Evolutionary conservation across 257 asterid species (phyloP).

Genomic region (Nicotiana tomentosiformis): DNA sequence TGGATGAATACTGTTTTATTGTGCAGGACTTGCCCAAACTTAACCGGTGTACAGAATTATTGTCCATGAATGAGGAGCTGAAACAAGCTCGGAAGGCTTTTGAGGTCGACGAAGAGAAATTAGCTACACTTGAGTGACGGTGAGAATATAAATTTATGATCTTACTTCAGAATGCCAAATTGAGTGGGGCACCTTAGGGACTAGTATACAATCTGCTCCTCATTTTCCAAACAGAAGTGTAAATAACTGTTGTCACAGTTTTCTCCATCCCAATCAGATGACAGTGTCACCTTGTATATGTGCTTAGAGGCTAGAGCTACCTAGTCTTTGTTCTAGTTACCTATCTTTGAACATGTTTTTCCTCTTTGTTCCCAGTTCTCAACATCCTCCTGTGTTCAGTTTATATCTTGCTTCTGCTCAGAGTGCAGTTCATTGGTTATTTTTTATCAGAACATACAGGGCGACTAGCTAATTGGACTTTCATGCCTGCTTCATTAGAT

Average conservation of each 20-base stretch:
- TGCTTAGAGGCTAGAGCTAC: not conserved
- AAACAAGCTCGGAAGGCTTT: slow-evolving; percentile 88
- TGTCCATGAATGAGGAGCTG: slow-evolving; percentile 86
- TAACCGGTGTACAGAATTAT: slow-evolving; percentile 69
- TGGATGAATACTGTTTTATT: not conserved
- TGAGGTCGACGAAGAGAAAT: slow-evolving; percentile 79
- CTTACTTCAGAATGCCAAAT: not conserved
- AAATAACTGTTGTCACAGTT: not conserved
- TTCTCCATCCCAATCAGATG: not conserved
- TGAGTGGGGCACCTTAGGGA: not conserved
- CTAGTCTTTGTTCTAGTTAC: not conserved
- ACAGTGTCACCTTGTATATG: not conserved
- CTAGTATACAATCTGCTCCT: not conserved
- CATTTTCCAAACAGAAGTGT: not conserved
- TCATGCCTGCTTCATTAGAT: too few relatives aligned
- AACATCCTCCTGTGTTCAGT: too few relatives aligned
- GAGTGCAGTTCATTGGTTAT: too few relatives aligned
- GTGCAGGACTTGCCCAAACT: slow-evolving; percentile 19
- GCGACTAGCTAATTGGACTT: too few relatives aligned
- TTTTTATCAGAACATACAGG: too few relatives aligned
- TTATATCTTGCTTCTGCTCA: too few relatives aligned
- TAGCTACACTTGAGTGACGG: slow-evolving; percentile 52
- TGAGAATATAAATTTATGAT: not conserved
- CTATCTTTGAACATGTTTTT: too few relatives aligned
- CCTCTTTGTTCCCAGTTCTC: too few relatives aligned